These are phyloP conservation scores for Fusarium mexicanum DNA, from an alignment of 2,329 filamentous ascomycete genomes.

Conservation along the genomic window DNA sequence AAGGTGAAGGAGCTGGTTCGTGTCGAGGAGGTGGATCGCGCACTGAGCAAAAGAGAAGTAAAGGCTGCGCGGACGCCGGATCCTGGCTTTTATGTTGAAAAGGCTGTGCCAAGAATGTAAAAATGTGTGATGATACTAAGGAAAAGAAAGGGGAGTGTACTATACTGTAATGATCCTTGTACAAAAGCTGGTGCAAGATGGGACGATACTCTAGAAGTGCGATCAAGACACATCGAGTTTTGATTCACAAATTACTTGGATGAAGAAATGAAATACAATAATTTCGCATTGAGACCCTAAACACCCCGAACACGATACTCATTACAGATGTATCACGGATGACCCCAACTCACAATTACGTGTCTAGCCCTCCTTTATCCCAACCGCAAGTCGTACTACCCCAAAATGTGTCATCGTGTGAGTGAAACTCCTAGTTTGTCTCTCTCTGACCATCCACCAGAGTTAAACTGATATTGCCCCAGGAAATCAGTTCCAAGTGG, in stretches of 20 bases:
- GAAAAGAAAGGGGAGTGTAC: slow-evolving; percentile 36
- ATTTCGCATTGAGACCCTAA: neutral
- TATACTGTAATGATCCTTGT: slow-evolving; percentile 47
- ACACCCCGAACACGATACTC: slow-evolving; percentile 9
- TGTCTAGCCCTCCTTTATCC: slow-evolving; percentile 10
- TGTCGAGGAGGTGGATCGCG: slow-evolving; percentile 78
- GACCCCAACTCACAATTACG: slow-evolving; percentile 26
- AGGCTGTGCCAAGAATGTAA: slow-evolving; percentile 46
- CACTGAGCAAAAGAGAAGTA: slow-evolving; percentile 73
- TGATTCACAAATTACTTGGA: neutral
- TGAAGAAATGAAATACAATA: neutral
- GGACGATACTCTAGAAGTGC: slow-evolving; percentile 4
- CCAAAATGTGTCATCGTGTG: slow-evolving; percentile 1
- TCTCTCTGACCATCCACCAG: neutral
- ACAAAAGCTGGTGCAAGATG: slow-evolving; percentile 31
- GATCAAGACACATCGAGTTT: slow-evolving; percentile 1
- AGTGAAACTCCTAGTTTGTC: neutral
- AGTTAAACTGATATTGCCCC: neutral
- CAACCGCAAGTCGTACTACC: slow-evolving; percentile 1
- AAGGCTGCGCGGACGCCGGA: slow-evolving; percentile 78
- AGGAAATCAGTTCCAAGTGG: neutral
- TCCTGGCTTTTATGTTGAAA: slow-evolving; percentile 83
- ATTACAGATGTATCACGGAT: slow-evolving; percentile 20
- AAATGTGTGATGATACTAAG: neutral
- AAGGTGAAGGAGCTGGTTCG: slow-evolving; percentile 91